Evolutionary conservation across 2,329 filamentous ascomycete genomes (phyloP).

Genomic region (Aspergillus fijiensis): DNA sequence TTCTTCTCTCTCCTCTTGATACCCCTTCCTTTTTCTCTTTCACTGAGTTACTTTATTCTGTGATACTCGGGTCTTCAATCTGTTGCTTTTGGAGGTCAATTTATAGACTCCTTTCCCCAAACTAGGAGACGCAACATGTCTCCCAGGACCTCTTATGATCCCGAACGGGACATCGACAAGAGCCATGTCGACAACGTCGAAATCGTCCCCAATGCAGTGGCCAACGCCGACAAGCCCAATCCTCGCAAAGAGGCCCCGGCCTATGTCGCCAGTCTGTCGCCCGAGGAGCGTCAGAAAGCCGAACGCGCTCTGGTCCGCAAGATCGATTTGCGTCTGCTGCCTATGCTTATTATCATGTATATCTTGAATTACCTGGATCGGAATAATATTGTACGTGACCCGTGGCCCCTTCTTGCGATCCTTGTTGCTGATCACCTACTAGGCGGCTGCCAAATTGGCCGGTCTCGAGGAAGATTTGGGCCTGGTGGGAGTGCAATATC

Average conservation of each 20-base stretch:
- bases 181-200: slow-evolving; percentile 26
- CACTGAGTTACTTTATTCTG: background rate
- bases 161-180: slow-evolving; percentile 26
- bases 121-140: slow-evolving; percentile 19
- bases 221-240: slow-evolving; percentile 28
- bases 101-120: background rate
- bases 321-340: slow-evolving; percentile 67
- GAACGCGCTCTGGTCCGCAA: slow-evolving; percentile 66
- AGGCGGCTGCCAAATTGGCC: slow-evolving; percentile 42
- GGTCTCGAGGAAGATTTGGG: slow-evolving; percentile 51
- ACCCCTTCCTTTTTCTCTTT: background rate
- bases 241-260: slow-evolving; percentile 30
- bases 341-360: slow-evolving; percentile 71
- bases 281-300: slow-evolving; percentile 52
- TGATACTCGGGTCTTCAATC: background rate
- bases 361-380: slow-evolving; percentile 71
- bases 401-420: rapidly evolving
- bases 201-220: slow-evolving; percentile 17
- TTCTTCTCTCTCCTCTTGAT: background rate
- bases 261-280: slow-evolving; percentile 46
- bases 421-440: background rate
- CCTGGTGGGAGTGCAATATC: slow-evolving; percentile 43
- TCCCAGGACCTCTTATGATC: slow-evolving; percentile 16
- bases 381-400: slow-evolving; percentile 55
- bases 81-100: background rate